These are phyloP conservation scores for Larix kaempferi DNA, from an alignment of 75 land plant species.

Conservation along the genomic window DNA sequence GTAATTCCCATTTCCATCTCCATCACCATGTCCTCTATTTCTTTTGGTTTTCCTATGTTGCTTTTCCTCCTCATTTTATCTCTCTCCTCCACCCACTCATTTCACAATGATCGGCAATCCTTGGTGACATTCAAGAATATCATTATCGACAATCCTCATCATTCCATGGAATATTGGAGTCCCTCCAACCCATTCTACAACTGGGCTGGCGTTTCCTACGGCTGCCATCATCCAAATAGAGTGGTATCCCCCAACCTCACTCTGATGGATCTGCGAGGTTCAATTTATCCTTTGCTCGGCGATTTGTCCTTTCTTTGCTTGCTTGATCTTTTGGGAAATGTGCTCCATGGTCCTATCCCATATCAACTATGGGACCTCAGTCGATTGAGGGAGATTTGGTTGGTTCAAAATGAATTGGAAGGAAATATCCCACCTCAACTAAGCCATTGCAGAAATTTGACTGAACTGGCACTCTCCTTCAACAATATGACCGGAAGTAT, in stretches of 20 bases:
- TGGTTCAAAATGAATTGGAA: constrained; percentile 17
- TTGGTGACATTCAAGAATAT: too few species aligned
- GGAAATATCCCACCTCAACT: constrained; percentile 22
- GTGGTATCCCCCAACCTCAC: not conserved
- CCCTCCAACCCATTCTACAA: constrained; percentile 7
- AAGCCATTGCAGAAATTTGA: constrained; percentile 14
- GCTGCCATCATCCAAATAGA: not conserved
- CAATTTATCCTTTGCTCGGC: not conserved
- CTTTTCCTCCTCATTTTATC: too few species aligned
- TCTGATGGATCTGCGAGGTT: not conserved
- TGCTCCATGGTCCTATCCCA: constrained; percentile 1
- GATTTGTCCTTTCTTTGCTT: not conserved
- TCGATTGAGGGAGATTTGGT: constrained; percentile 6
- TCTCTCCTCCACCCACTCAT: too few species aligned
- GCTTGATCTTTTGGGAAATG: constrained; percentile 6
- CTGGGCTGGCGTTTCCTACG: constrained; percentile 16
- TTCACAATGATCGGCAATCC: too few species aligned
- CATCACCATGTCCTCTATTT: too few species aligned
- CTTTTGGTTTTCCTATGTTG: too few species aligned
- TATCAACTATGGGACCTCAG: constrained; percentile 2
- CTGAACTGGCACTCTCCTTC: too few species aligned
- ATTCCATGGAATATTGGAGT: constrained; percentile 2
- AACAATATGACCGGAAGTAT: constrained; percentile 10
- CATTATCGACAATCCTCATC: too few species aligned
- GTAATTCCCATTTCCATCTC: too few species aligned